These are phyloP conservation scores for Boletellus emodensis DNA, from an alignment of 768 basidiomycete species.

Conservation along the genomic window DNA sequence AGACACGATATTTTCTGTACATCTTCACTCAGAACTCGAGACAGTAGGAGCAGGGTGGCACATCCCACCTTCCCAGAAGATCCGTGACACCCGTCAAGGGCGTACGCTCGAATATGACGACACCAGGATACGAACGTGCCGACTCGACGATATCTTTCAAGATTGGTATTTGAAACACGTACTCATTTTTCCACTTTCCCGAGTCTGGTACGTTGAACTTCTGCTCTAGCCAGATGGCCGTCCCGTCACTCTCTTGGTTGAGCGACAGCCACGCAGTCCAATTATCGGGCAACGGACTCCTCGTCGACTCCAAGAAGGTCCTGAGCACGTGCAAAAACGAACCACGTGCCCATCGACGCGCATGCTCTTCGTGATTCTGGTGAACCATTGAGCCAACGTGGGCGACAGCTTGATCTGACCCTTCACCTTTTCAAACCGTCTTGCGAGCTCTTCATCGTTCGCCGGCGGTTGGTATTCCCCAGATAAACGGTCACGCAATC, in stretches of 20 bases:
- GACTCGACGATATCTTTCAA: slow-evolving; percentile 17
- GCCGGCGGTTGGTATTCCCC: slow-evolving; percentile 48
- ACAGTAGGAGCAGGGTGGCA: background rate
- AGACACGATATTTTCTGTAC: slow-evolving; percentile 59
- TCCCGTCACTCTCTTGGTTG: slow-evolving; percentile 68
- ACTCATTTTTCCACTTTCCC: slow-evolving; percentile 58
- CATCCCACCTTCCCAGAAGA: slow-evolving; percentile 59
- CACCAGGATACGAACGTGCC: slow-evolving; percentile 45
- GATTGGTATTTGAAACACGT: slow-evolving; percentile 56
- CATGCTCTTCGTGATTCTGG: slow-evolving; percentile 71
- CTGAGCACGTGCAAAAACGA: slow-evolving; percentile 49
- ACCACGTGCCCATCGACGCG: slow-evolving; percentile 68
- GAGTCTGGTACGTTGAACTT: slow-evolving; percentile 70
- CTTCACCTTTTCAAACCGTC: slow-evolving; percentile 62
- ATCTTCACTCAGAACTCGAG: background rate
- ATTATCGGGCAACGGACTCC: slow-evolving; percentile 29
- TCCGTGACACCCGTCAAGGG: slow-evolving; percentile 60
- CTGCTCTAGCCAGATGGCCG: slow-evolving; percentile 75
- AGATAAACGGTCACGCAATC: slow-evolving; percentile 35
- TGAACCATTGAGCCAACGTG: slow-evolving; percentile 4
- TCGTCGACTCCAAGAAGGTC: slow-evolving; percentile 38
- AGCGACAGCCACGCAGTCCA: slow-evolving; percentile 75
- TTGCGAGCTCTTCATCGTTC: slow-evolving; percentile 63
- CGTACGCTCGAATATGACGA: slow-evolving; percentile 74
- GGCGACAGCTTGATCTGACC: background rate